phyloP scores from a whole-genome alignment of 805 yeast species.

The Saccharomycopsis vini region DNA sequence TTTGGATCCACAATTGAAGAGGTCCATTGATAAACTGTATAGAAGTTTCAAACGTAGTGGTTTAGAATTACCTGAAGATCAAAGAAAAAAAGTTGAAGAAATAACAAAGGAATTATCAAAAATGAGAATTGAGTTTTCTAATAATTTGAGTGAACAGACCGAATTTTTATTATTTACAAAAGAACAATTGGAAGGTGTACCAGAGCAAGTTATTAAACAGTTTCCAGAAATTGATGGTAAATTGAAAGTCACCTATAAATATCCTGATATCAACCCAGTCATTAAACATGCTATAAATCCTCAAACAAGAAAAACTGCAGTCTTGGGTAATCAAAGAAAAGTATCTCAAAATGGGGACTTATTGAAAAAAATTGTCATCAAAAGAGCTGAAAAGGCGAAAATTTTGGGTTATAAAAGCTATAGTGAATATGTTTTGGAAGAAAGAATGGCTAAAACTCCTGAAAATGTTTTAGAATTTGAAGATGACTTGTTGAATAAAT shows the following conservation, averaged over 20 bases:
- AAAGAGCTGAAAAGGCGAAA: constrained; percentile 54
- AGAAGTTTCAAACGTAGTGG: constrained; percentile 54
- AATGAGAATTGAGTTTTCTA: constrained; percentile 46
- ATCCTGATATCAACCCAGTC: constrained; percentile 71
- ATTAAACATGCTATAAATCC: constrained; percentile 56
- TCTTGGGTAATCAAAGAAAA: constrained; percentile 57
- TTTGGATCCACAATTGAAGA: constrained; percentile 44
- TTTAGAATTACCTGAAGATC: constrained; percentile 45
- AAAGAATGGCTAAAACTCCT: constrained; percentile 70
- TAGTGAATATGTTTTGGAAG: constrained; percentile 64
- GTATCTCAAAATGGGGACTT: constrained; percentile 52
- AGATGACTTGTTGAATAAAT: constrained; percentile 47
- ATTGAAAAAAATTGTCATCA: constrained; percentile 47
- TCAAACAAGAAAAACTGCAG: constrained; percentile 58
- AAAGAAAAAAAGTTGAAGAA: constrained; percentile 46
- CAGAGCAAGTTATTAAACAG: constrained; percentile 36
- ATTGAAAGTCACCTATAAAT: constrained; percentile 65
- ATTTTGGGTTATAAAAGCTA: constrained; percentile 57
- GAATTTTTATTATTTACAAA: constrained; percentile 49
- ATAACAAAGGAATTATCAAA: constrained; percentile 50
- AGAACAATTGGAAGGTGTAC: constrained; percentile 67
- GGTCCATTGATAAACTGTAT: constrained; percentile 42
- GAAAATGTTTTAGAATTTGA: constrained; percentile 52
- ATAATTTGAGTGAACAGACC: constrained; percentile 62
- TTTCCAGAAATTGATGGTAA: constrained; percentile 28